Evolutionary conservation across 305 asterid species (phyloP), one percentile per base, ranked within the genome.

Genomic region (Fraxinus paxiana): DNA sequence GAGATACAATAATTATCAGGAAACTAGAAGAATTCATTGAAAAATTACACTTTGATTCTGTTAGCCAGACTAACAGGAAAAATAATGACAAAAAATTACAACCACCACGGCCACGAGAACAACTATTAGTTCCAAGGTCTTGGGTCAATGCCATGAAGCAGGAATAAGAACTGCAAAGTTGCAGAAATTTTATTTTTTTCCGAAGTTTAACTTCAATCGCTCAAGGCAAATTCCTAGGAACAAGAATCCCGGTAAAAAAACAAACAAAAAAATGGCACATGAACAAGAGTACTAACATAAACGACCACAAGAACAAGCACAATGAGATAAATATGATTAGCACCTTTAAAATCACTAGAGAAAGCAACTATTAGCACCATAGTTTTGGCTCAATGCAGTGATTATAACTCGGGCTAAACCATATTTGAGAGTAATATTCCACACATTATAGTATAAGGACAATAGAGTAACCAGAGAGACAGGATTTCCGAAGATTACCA

Each of bases 401-500:
- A 83, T 9, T 22, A 63, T 41, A 46, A 37, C 80, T 70, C n/a
- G 54, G 79, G n/a, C 56, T 51, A 69, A 61, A 65, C 81, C 75
- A 72, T 15, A 18, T 75, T 17, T 43, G 72, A 84, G 74, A 82
- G 65, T 61, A 33, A 82, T 59, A 59, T 59, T 6, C 7, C 26
- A 20, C 61, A 31, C 51, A 80, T 78, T 77, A 24, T n/a, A 78
- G 56, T 54, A 22, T 43, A 26, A 77, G 30, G 37, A 56, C 75
- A 81, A 75, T 9, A 75, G 43, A 75, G 48, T 33, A 78, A 76
- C 69, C 35, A 79, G 63, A 79, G 79, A 2, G 18, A 15, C 13
- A 48, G 33, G 15, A 79, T 28, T 46, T 79, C 65, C 75, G 59
- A 79, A 67, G 30, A 35, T 80, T 90, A 92, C 97, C 94, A 78